Percentiles rank a stretch among this genome's conserved stretches.
These are phyloP conservation scores for Metrosideros polymorpha DNA, from an alignment of 441 rosid species.

Conservation along the genomic window DNA sequence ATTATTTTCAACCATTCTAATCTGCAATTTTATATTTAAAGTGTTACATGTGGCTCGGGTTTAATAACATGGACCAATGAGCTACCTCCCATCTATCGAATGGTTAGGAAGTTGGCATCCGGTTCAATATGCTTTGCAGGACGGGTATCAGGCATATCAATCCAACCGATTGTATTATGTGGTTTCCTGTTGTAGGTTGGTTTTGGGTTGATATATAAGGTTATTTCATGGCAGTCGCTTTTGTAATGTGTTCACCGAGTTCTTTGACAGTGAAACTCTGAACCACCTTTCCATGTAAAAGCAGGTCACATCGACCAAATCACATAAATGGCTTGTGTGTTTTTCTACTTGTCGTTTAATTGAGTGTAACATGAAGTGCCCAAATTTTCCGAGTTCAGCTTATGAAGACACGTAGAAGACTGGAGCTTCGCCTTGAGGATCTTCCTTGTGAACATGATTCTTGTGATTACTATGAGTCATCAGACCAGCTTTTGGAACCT, in stretches of 20 bases:
- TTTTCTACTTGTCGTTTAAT: background rate
- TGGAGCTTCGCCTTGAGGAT: constrained; percentile 86
- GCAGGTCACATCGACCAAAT: background rate
- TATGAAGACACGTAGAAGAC: constrained; percentile 64
- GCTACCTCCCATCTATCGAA: background rate
- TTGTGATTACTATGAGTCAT: constrained; percentile 73
- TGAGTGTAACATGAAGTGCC: constrained; percentile 1
- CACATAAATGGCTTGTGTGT: background rate
- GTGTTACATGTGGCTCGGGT: background rate
- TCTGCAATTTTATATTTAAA: background rate
- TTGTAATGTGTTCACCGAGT: background rate
- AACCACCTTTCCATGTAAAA: background rate
- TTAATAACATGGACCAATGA: background rate
- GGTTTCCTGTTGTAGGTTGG: background rate
- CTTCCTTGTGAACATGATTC: constrained; percentile 77
- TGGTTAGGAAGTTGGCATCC: background rate
- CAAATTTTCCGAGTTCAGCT: constrained; percentile 40
- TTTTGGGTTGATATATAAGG: background rate
- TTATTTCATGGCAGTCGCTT: background rate
- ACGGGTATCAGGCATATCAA: background rate
- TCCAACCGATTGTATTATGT: background rate
- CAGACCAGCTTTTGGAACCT: constrained; percentile 76
- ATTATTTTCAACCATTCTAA: background rate
- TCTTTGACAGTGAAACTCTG: background rate
- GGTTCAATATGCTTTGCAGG: background rate